Base-by-base conservation (phyloP, 2,329 filamentous ascomycete genomes). In the Fusarium humuli region DNA sequence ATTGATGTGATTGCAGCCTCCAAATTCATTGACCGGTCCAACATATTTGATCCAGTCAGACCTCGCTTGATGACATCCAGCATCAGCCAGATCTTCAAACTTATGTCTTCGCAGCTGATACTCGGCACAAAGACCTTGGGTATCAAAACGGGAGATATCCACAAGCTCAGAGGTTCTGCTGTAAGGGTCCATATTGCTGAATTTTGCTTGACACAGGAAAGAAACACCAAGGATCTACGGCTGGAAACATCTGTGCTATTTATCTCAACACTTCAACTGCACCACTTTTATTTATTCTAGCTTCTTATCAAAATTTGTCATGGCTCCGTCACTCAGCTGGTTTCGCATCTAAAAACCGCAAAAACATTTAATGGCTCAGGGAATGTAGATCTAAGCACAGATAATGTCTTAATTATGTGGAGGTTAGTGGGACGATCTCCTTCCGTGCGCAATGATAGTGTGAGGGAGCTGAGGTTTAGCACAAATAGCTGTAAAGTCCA, bases 301-400 rank as follows among this genome's bases (percentile, higher is more conserved):
- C 4, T 23, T 3, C 2, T 16, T 12, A 2, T 12, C 7, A 18
- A 0, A 3, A 1, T 14, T 18, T 37, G 6, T 6, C 8, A 37
- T 10, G 18, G 5, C 29, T n/a, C 14, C 18, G 13, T 37, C 18
- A 11, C 18, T 13, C 4, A 7, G 12, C 12, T 37, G 34, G 34
- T 6, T 50, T 7, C 2, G 1, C 3, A 14, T 34, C 2, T 18
- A 8, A n/a, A 18, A n/a, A n/a, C 16, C 5, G 18, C 16, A 4
- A 9, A 7, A 32, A 23, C 7, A 14, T 37, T 11, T 12, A 34
- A n/a, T 14, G 5, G 14, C 20, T 25, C 20, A 34, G 37, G 32
- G 16, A 18, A 13, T 50, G 22, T 18, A 37, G 30, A 23, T 30
- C 14, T 8, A 1, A 13, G 14, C 2, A n/a, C 22, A 22, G n/a